Conservation (phyloP, 2,329 filamentous ascomycete genomes). For the Cercospora brassicicola region DNA sequence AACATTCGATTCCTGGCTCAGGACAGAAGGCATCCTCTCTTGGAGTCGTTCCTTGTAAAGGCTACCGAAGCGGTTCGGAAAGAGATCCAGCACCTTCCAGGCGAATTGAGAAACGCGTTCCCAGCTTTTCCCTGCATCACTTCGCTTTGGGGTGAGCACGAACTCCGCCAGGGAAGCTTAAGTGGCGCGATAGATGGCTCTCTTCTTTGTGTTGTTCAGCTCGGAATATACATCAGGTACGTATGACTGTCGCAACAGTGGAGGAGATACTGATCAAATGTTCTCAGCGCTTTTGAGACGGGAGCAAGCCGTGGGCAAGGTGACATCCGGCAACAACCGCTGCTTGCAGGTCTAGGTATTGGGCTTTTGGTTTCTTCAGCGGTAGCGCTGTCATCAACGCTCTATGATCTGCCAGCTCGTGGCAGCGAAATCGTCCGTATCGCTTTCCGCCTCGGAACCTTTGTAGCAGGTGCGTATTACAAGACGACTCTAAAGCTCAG, state of each 20-base stretch:
- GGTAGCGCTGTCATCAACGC: constrained; percentile 43
- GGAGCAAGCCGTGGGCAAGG: not conserved
- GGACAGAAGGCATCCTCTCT: constrained; percentile 37
- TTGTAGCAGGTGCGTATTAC: constrained; percentile 34
- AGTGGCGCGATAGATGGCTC: constrained; percentile 50
- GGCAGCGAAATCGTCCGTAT: constrained; percentile 47
- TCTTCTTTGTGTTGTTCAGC: constrained; percentile 44
- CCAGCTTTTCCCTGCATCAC: constrained; percentile 45
- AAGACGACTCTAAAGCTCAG: not conserved
- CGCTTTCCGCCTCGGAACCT: constrained; percentile 51
- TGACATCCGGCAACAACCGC: constrained; percentile 30
- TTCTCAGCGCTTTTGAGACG: not conserved
- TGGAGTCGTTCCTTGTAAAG: constrained; percentile 48
- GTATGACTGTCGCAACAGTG: constrained; percentile 9
- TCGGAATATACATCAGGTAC: constrained; percentile 48
- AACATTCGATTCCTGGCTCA: constrained; percentile 43
- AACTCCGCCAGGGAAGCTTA: constrained; percentile 46
- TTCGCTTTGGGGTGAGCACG: constrained; percentile 36
- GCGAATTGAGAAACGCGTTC: constrained; percentile 34
- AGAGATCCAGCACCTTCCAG: constrained; percentile 42
- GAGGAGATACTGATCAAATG: not conserved
- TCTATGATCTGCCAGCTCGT: constrained; percentile 44
- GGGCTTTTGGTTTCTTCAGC: constrained; percentile 49
- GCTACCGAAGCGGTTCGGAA: constrained; percentile 44
- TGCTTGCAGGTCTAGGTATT: constrained; percentile 48